Evolutionary conservation across 306 rosid genomes (phyloP).

Genomic region (Purshia tridentata): DNA sequence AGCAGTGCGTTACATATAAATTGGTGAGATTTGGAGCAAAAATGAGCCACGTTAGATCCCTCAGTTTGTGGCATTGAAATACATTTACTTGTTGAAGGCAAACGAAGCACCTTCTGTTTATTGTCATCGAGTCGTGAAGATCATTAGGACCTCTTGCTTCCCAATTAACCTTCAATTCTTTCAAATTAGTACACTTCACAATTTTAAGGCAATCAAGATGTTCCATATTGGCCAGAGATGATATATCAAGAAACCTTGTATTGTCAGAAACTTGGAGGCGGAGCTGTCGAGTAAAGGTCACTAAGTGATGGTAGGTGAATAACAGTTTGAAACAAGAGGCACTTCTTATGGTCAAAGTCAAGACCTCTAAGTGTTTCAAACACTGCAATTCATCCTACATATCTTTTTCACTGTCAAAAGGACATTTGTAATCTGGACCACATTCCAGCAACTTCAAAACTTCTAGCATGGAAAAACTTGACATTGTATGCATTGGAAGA

Average conservation of each 20-base stretch:
- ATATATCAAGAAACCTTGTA: slow-evolving; percentile 13
- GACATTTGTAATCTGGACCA: background rate
- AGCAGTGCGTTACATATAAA: no score
- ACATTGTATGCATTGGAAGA: background rate
- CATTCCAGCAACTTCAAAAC: background rate
- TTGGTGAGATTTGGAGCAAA: no score
- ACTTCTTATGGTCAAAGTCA: background rate
- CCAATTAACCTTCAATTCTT: background rate
- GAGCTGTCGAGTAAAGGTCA: background rate
- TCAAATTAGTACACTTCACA: background rate
- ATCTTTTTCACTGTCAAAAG: background rate
- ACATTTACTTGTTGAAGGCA: background rate
- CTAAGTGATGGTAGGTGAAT: background rate
- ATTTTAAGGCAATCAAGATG: background rate
- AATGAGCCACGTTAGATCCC: background rate
- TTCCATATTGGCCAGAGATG: no score
- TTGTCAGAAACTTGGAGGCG: background rate
- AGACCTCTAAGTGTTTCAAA: background rate
- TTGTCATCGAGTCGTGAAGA: background rate
- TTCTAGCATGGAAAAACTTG: background rate
- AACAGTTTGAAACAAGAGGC: background rate
- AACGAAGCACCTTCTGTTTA: background rate
- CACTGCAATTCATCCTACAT: background rate
- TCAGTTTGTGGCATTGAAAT: background rate
- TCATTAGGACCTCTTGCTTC: no score